Percentiles rank a stretch among this genome's conserved stretches.
Conservation (phyloP, 2,329 filamentous ascomycete genomes). For the Hypoxylon sp. region DNA sequence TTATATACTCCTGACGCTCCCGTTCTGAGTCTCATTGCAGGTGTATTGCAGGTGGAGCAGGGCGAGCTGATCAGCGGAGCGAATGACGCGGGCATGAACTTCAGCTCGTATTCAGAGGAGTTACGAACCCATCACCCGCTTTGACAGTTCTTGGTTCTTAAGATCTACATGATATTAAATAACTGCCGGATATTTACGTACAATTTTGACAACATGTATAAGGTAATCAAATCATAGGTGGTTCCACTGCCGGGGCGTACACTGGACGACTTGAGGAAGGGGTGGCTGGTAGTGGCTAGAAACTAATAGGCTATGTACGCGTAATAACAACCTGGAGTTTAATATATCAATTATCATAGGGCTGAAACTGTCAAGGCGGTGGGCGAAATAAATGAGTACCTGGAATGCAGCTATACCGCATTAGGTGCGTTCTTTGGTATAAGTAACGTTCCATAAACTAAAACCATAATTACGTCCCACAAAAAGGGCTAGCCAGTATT, state of each 20-base stretch:
- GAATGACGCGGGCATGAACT: slow-evolving; percentile 18
- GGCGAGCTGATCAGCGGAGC: slow-evolving; percentile 19
- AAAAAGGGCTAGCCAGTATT: no score
- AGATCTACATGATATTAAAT: neutral
- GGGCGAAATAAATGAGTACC: no score
- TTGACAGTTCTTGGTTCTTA: neutral
- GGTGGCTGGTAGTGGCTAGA: neutral
- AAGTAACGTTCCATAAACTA: no score
- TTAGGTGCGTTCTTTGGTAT: no score
- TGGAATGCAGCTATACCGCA: no score
- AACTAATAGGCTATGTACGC: neutral
- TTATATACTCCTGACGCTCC: slow-evolving; percentile 20
- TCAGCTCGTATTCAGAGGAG: slow-evolving; percentile 33
- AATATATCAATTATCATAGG: neutral
- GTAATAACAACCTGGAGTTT: neutral
- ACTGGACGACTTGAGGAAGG: neutral
- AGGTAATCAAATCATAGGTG: neutral
- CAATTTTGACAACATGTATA: neutral
- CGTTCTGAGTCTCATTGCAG: slow-evolving; percentile 14
- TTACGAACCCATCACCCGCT: slow-evolving; percentile 5
- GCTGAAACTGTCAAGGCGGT: no score
- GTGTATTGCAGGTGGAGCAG: slow-evolving; percentile 22
- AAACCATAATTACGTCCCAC: no score
- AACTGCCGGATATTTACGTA: no score
- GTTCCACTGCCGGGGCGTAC: neutral